These are phyloP conservation scores for Candida verbasci DNA, from an alignment of 805 yeast species.

Conservation along the genomic window DNA sequence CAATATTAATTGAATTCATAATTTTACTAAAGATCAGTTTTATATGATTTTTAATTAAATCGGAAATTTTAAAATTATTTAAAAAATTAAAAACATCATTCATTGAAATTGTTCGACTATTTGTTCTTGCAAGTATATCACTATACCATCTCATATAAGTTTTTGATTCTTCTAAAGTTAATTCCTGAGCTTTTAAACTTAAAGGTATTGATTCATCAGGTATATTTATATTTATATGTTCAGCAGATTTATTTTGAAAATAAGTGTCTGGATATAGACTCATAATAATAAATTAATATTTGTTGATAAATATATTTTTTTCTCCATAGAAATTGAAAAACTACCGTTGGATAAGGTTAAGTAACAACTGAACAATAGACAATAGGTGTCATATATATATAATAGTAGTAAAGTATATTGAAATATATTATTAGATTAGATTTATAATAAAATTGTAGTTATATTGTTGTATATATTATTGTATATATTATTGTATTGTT, in stretches of 20 bases:
- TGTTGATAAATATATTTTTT: conserved; percentile 3
- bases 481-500: too few relatives aligned
- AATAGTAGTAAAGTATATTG: too few relatives aligned
- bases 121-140: conserved; percentile 70
- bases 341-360: too few relatives aligned
- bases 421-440: too few relatives aligned
- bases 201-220: conserved; percentile 51
- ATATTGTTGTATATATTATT: too few relatives aligned
- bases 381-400: too few relatives aligned
- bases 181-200: conserved; percentile 60
- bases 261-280: conserved; percentile 8
- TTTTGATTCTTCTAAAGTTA: conserved; percentile 72
- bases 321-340: neutral
- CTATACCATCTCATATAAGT: conserved; percentile 94
- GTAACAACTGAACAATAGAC: too few relatives aligned
- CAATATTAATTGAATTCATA: conserved; percentile 64
- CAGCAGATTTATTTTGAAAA: conserved; percentile 12
- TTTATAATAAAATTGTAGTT: too few relatives aligned
- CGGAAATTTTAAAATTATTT: conserved; percentile 66
- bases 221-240: conserved; percentile 10
- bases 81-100: conserved; percentile 78
- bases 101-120: conserved; percentile 60
- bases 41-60: conserved; percentile 47
- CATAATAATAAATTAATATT: too few relatives aligned
- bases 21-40: conserved; percentile 47